Conservation (phyloP, 2,329 filamentous ascomycete species). For the Colletotrichum liaoningense region DNA sequence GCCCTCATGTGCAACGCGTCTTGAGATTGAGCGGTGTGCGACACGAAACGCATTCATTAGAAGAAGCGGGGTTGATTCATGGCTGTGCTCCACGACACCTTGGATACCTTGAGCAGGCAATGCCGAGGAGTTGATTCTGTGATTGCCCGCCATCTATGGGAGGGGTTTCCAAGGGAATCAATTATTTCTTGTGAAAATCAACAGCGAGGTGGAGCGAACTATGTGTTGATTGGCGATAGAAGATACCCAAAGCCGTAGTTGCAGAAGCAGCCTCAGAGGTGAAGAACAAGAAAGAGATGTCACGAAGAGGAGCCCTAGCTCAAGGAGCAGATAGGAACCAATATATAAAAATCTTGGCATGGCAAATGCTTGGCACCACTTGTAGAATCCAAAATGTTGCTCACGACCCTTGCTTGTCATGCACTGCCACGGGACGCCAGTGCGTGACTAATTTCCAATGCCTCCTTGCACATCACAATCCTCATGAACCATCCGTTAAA, state of each 20-base stretch:
- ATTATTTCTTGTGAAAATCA: too few relatives aligned
- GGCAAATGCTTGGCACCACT: conserved; percentile 14
- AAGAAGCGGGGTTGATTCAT: conserved; percentile 45
- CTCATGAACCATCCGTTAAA: too few relatives aligned
- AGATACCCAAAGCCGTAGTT: background rate
- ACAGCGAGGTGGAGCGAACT: too few relatives aligned
- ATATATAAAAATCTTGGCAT: conserved; percentile 25
- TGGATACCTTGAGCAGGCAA: conserved; percentile 17
- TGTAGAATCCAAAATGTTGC: background rate
- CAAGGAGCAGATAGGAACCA: conserved; percentile 1
- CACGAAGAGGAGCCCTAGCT: background rate
- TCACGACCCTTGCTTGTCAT: background rate
- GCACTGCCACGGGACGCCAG: too few relatives aligned
- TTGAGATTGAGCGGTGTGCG: conserved; percentile 30
- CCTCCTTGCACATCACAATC: too few relatives aligned
- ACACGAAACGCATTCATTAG: conserved; percentile 36
- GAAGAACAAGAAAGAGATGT: background rate
- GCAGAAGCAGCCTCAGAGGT: too few relatives aligned
- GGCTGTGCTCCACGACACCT: conserved; percentile 19
- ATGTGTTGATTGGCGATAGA: too few relatives aligned
- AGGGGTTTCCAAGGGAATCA: background rate
- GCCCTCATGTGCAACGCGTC: conserved; percentile 47
- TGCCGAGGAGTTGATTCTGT: background rate
- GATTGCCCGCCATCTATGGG: background rate
- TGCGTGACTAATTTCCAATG: too few relatives aligned